phyloP scores from a whole-genome alignment of 306 rosid species.

The Cajanus cajan region DNA sequence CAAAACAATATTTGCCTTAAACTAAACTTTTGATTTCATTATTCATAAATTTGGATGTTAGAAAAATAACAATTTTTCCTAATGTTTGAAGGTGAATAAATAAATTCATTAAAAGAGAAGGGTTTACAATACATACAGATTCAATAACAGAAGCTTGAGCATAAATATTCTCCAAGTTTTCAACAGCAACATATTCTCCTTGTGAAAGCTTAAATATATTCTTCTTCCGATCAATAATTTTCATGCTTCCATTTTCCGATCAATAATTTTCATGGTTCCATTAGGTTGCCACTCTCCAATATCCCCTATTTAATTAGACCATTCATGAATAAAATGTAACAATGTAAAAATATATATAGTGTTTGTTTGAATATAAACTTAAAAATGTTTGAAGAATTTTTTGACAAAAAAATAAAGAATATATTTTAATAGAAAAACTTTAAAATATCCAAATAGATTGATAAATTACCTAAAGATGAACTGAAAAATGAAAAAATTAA shows the following conservation, averaged over 20 bases:
- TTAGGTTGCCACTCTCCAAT: conserved; percentile 92
- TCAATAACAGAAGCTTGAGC: conserved; percentile 59
- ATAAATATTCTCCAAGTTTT: conserved; percentile 81
- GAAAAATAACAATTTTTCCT: neutral
- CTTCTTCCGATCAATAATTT: conserved; percentile 91
- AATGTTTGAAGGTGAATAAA: neutral
- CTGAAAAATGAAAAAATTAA: conserved; percentile 19
- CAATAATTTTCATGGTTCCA: conserved; percentile 86
- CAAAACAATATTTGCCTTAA: too few species aligned
- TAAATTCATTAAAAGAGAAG: conserved; percentile 14
- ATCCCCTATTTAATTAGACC: conserved; percentile 62
- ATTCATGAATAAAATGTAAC: conserved; percentile 9
- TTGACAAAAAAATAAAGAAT: too few species aligned
- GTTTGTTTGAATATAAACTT: too few species aligned
- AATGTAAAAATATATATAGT: neutral
- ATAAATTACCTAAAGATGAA: conserved; percentile 1
- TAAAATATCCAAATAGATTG: too few species aligned
- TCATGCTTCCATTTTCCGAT: conserved; percentile 87
- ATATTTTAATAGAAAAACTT: too few species aligned
- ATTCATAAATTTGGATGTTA: neutral
- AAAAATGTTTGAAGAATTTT: too few species aligned
- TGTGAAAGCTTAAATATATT: conserved; percentile 97
- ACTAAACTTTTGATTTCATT: conserved; percentile 5
- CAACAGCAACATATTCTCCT: conserved; percentile 98
- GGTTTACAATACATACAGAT: conserved; percentile 46